These are phyloP conservation scores for Boletus rufocinnamomeus DNA, from an alignment of 768 basidiomycete species.

Conservation along the genomic window DNA sequence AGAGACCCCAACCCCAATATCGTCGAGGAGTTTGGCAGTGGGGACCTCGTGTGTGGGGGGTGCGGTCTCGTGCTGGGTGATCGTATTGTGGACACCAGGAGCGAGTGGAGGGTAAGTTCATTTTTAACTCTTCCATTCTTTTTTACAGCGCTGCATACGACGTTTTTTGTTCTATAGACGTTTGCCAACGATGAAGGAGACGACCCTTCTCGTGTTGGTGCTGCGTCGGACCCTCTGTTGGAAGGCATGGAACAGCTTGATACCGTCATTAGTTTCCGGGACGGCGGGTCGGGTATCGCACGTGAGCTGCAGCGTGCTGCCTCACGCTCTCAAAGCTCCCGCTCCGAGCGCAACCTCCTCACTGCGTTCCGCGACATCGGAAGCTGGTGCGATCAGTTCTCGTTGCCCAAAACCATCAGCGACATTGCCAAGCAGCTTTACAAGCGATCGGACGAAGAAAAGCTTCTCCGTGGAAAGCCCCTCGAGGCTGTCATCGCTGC, in stretches of 20 bases:
- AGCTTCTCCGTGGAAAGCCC: conserved; percentile 87
- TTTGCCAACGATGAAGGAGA: conserved; percentile 99
- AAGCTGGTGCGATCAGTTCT: conserved; percentile 94
- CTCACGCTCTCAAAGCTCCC: conserved; percentile 73
- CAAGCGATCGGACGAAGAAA: conserved; percentile 96
- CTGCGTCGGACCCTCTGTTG: conserved; percentile 88
- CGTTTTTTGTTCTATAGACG: conserved; percentile 56
- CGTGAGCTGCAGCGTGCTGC: conserved; percentile 92
- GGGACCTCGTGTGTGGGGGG: conserved; percentile 93
- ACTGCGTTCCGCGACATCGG: conserved; percentile 90
- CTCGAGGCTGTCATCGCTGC: conserved; percentile 94
- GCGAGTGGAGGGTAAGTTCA: conserved; percentile 90
- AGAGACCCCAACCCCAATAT: conserved; percentile 95
- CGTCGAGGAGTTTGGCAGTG: conserved; percentile 96
- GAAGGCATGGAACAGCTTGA: conserved; percentile 95
- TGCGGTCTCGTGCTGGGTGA: conserved; percentile 96
- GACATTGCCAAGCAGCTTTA: conserved; percentile 97
- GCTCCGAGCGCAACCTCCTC: conserved; percentile 82
- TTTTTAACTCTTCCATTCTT: conserved; percentile 18
- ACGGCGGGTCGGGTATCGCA: conserved; percentile 91
- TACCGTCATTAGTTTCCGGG: conserved; percentile 93
- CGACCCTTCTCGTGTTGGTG: conserved; percentile 99
- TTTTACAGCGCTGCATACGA: conserved; percentile 26
- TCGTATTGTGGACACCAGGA: conserved; percentile 94
- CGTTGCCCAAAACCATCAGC: conserved; percentile 89